Evolutionary conservation across 306 rosid species (phyloP).

Genomic region (Bauhinia variegata): DNA sequence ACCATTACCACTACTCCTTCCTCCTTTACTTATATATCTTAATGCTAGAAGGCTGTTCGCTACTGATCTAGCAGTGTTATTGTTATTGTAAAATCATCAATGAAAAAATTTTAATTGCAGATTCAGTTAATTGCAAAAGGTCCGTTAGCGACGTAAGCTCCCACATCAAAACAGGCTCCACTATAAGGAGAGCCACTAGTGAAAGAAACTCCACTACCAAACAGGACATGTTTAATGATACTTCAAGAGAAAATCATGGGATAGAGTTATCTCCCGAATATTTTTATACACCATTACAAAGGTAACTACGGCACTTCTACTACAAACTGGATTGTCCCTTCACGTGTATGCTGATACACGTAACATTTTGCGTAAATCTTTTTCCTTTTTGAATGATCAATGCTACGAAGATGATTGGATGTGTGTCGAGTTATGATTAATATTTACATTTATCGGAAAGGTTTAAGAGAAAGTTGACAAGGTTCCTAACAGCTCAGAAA

Average conservation of each 20-base stretch:
- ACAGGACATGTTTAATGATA: not conserved
- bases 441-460: not conserved
- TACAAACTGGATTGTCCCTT: conserved; percentile 1
- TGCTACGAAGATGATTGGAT: not conserved
- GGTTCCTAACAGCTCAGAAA: not conserved
- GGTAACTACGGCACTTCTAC: conserved; percentile 33
- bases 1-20: not conserved
- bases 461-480: not conserved
- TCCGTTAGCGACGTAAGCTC: not conserved
- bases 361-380: not conserved
- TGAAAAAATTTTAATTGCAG: conserved; percentile 12
- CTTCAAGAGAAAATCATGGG: conserved; percentile 7
- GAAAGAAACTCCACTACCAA: conserved; percentile 27
- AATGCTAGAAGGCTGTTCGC: not conserved
- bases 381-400: not conserved
- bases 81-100: not conserved
- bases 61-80: not conserved
- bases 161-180: no score
- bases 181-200: conserved; percentile 21
- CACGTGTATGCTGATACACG: not conserved
- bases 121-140: conserved; percentile 20
- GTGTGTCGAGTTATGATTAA: not conserved
- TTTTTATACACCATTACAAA: conserved; percentile 30
- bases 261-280: conserved; percentile 39
- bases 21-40: not conserved